phyloP scores from a whole-genome alignment of 768 basidiomycete genomes.

The Mrakia hoshinonis region DNA sequence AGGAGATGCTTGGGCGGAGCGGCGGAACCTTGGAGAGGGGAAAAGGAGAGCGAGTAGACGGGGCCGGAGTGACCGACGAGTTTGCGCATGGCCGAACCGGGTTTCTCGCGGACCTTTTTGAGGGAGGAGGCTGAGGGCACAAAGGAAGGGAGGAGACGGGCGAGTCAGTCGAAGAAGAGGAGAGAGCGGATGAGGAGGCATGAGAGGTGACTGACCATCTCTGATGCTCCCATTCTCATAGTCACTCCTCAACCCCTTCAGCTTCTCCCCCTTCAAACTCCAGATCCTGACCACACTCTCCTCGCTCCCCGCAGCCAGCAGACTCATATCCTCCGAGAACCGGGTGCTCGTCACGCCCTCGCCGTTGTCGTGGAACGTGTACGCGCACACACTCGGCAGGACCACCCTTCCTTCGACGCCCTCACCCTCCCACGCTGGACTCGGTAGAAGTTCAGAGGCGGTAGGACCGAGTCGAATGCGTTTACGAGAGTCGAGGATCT shows the following conservation, averaged over 20 bases:
- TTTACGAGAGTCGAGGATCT: constrained; percentile 79
- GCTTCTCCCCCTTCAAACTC: constrained; percentile 85
- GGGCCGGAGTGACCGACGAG: constrained; percentile 94
- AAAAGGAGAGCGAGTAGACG: constrained; percentile 88
- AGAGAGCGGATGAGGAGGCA: not conserved
- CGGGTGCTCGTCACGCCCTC: constrained; percentile 80
- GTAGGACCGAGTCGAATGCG: constrained; percentile 80
- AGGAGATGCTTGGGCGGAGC: constrained; percentile 76
- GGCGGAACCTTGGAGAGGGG: constrained; percentile 79
- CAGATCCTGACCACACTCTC: constrained; percentile 93
- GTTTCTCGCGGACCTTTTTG: constrained; percentile 65
- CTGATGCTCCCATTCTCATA: constrained; percentile 57
- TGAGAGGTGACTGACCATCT: constrained; percentile 52
- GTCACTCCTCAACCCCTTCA: constrained; percentile 68
- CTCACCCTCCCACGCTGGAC: constrained; percentile 10
- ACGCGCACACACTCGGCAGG: constrained; percentile 86
- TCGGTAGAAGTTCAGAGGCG: constrained; percentile 34
- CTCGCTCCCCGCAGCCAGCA: constrained; percentile 89
- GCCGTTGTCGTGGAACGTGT: constrained; percentile 87
- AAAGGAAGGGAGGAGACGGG: not conserved
- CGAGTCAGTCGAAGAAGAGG: not conserved
- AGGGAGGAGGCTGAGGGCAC: constrained; percentile 53
- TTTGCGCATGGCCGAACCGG: constrained; percentile 78
- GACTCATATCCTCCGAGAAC: constrained; percentile 81
- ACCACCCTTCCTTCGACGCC: constrained; percentile 42